phyloP scores from a whole-genome alignment of 192 early-diverging fungal genomes.

The Chytriomyces hyalinus region DNA sequence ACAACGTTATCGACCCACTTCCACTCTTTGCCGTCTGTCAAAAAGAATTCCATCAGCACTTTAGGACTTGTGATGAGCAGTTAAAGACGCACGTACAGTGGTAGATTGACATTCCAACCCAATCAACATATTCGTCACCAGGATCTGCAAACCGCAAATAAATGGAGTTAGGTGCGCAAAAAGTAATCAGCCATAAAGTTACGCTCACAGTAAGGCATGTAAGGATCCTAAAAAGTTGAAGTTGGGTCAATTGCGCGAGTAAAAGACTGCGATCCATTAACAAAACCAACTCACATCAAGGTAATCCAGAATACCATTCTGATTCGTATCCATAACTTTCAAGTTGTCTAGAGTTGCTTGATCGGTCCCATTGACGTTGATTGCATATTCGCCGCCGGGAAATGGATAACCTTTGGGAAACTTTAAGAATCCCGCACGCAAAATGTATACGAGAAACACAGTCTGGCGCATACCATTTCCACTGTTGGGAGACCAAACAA shows the following conservation, averaged over 20 bases:
- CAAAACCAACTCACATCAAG: slow-evolving; percentile 7
- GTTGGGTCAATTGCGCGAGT: background rate
- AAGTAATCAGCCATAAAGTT: too few species aligned
- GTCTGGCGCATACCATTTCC: slow-evolving; percentile 8
- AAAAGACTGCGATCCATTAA: background rate
- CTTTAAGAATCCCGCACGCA: background rate
- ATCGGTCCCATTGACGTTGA: slow-evolving; percentile 21
- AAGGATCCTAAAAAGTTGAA: slow-evolving; percentile 19
- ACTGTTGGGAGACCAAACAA: slow-evolving; percentile 33
- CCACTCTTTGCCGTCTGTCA: slow-evolving; percentile 4
- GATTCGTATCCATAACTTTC: slow-evolving; percentile 32
- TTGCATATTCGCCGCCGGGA: background rate
- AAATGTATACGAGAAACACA: background rate
- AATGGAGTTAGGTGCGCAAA: too few species aligned
- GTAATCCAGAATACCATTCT: slow-evolving; percentile 18
- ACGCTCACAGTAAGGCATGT: slow-evolving; percentile 14
- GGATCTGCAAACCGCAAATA: background rate
- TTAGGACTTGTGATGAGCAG: background rate
- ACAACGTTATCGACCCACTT: slow-evolving; percentile 25
- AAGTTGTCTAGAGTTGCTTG: slow-evolving; percentile 14
- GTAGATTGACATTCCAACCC: slow-evolving; percentile 38
- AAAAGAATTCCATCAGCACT: background rate
- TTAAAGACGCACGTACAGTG: slow-evolving; percentile 19
- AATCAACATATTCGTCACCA: slow-evolving; percentile 33
- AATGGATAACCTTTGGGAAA: slow-evolving; percentile 17